Conservation (phyloP, 2,329 filamentous ascomycete genomes). For the Bipolaris sorokiniana region DNA sequence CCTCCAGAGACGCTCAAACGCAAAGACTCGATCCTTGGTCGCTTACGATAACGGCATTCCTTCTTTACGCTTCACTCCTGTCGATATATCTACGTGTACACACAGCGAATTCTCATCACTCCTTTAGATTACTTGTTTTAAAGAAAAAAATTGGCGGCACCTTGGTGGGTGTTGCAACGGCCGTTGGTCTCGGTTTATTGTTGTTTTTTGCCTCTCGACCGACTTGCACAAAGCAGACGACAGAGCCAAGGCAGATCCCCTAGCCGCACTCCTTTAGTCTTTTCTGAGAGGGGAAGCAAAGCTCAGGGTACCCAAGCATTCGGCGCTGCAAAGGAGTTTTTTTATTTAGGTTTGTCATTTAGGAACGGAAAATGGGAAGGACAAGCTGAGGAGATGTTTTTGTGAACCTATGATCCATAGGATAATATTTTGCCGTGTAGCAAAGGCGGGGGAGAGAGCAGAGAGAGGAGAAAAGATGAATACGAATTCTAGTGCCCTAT, state of each 20-base stretch:
- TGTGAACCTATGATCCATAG: neutral
- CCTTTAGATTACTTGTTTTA: neutral
- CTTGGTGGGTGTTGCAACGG: constrained; percentile 1
- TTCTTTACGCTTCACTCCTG: constrained; percentile 26
- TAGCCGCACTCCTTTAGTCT: neutral
- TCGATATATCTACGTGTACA: constrained; percentile 28
- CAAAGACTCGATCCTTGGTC: constrained; percentile 3
- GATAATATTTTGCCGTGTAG: neutral
- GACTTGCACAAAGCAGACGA: too few relatives aligned
- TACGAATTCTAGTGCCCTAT: neutral
- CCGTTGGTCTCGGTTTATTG: neutral
- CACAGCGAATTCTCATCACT: constrained; percentile 2
- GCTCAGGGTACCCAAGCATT: neutral
- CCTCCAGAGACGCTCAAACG: neutral
- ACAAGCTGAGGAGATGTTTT: neutral
- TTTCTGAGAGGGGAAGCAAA: neutral
- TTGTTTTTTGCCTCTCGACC: neutral
- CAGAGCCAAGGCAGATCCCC: neutral
- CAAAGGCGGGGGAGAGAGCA: neutral
- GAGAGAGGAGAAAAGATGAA: neutral
- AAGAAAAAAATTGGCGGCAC: constrained; percentile 22
- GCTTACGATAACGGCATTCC: constrained; percentile 31
- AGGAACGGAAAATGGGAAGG: neutral
- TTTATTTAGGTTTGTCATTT: neutral
- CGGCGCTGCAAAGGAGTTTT: neutral